Evolutionary conservation across 495 filamentous ascomycete species (phyloP), one percentile per base, ranked within the genome.

Genomic region (Hypoxylon perforatum): DNA sequence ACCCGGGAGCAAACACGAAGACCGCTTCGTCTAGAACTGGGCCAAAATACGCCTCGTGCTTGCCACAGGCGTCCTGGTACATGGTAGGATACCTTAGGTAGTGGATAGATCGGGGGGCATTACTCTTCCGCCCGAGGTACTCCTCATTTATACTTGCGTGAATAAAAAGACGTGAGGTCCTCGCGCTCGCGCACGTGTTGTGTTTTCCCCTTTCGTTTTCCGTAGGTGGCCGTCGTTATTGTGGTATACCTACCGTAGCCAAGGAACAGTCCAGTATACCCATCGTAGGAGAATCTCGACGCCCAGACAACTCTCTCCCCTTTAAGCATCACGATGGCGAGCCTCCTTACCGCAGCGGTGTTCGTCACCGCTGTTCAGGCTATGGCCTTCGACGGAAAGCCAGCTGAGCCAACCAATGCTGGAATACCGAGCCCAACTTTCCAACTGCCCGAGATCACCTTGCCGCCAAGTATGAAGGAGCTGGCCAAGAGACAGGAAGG

Each of bases 321-420:
- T 36, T 28, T 7, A 17, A 23, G 36, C 25, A 63, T 2, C 39
- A 65, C 30, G 11, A 74, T 74, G 72, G 60, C 69, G 41, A 67
- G 48, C 25, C 61, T 74, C 57, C 49, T 74, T 35, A 49, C 62
- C n/a, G 64, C 65, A 15, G 74, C 76, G 54, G 61, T 77, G 45
- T 59, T 81, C 14, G 53, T 71, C 54, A 74, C 69, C 60, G 65
- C 71, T 17, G 76, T 66, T 53, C 69, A 74, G 22, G 79, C 75
- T 1, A 52, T 78, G 28, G 77, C 71, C 28, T 72, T 76, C 23
- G 71, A 74, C 18, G 71, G 69, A 33, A 65, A 11, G 15, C 63
- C 39, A 19, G 72, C 81, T 1, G 55, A 57, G 55, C 73, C 72
- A 38, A 80, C 80, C 4, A 50, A 61, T 30, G 48, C 41, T 15